A percentile compares a stretch with the other conserved stretches of the same genome.
Conservation (phyloP, 2,329 filamentous ascomycete species). For the Scedosporium boydii region DNA sequence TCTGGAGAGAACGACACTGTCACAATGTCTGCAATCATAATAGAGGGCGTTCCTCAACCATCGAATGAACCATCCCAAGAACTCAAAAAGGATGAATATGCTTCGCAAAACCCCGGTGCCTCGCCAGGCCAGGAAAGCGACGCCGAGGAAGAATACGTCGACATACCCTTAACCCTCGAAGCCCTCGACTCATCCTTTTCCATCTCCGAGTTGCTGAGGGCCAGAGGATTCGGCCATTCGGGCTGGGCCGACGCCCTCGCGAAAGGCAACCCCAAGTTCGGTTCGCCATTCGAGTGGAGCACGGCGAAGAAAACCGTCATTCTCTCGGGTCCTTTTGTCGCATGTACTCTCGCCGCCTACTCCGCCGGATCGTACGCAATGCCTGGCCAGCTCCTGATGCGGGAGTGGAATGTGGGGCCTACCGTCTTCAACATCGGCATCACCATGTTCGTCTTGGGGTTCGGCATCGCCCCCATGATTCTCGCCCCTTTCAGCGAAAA, state of each 20-base stretch:
- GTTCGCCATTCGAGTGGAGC: conserved; percentile 7
- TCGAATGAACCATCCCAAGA: neutral
- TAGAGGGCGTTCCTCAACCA: neutral
- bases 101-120: neutral
- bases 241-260: neutral
- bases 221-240: neutral
- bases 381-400: conserved; percentile 41
- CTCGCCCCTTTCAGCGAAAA: conserved; percentile 59
- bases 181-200: neutral
- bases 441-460: conserved; percentile 54
- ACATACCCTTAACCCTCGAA: neutral
- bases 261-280: neutral
- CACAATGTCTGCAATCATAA: neutral
- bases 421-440: conserved; percentile 51
- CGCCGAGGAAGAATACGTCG: neutral
- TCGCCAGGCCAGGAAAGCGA: neutral
- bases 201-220: neutral
- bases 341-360: conserved; percentile 54
- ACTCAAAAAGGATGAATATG: neutral
- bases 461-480: conserved; percentile 58
- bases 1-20: neutral
- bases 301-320: conserved; percentile 13
- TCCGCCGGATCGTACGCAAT: conserved; percentile 55
- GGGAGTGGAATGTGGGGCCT: conserved; percentile 46
- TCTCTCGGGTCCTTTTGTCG: conserved; percentile 16